Percentiles rank a stretch among this genome's conserved stretches.
phyloP scores from a whole-genome alignment of 768 basidiomycete genomes.

The Agrocybe praecox region DNA sequence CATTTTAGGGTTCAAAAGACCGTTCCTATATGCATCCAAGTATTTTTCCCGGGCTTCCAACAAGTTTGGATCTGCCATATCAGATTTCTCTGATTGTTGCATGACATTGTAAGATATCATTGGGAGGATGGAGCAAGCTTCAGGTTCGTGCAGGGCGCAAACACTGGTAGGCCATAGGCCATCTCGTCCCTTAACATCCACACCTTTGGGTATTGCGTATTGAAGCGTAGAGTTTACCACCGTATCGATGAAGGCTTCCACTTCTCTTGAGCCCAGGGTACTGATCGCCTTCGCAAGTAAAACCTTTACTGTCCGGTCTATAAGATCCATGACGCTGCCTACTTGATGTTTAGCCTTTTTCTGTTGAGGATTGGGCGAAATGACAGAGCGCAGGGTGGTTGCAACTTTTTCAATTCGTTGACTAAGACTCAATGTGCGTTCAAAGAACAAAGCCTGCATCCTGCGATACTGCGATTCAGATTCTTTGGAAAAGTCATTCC shows the following conservation, averaged over 20 bases:
- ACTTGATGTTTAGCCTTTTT: slow-evolving; percentile 57
- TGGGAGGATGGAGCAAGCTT: slow-evolving; percentile 55
- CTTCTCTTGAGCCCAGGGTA: slow-evolving; percentile 61
- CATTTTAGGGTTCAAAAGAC: slow-evolving; percentile 55
- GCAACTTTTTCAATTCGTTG: slow-evolving; percentile 75
- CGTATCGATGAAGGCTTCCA: slow-evolving; percentile 63
- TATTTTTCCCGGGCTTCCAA: slow-evolving; percentile 52
- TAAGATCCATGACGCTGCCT: slow-evolving; percentile 76
- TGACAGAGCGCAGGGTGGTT: slow-evolving; percentile 52
- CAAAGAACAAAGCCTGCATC: slow-evolving; percentile 69
- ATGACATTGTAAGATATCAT: slow-evolving; percentile 51
- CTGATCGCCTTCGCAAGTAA: slow-evolving; percentile 52
- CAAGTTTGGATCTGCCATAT: slow-evolving; percentile 30
- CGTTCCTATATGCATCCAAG: slow-evolving; percentile 63
- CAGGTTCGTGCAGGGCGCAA: slow-evolving; percentile 64
- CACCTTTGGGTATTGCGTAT: slow-evolving; percentile 71
- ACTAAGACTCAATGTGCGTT: slow-evolving; percentile 51
- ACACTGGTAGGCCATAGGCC: slow-evolving; percentile 57
- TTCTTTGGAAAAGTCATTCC: slow-evolving; percentile 75
- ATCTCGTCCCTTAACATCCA: slow-evolving; percentile 34
- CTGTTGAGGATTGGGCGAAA: slow-evolving; percentile 50
- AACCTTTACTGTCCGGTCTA: slow-evolving; percentile 64
- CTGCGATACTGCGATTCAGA: slow-evolving; percentile 48
- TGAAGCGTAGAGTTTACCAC: slow-evolving; percentile 76
- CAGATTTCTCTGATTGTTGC: slow-evolving; percentile 30